Percentiles rank a stretch among this genome's conserved stretches.
These are phyloP conservation scores for Mycena metata DNA, from an alignment of 768 basidiomycete species.

Conservation along the genomic window DNA sequence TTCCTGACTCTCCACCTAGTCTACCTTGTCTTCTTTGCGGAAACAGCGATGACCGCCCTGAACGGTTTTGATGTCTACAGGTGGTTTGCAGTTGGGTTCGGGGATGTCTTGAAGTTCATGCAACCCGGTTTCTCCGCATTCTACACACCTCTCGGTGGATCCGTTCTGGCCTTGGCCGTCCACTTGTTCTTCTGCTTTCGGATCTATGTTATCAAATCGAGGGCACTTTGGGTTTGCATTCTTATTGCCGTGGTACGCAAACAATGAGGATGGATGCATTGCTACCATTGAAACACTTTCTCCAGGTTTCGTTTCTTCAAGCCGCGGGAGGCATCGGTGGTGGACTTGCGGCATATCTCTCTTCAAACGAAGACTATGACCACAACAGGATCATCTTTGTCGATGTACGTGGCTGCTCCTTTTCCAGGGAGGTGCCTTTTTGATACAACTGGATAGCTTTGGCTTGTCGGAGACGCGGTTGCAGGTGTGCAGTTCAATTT, in stretches of 20 bases:
- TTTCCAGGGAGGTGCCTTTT: too few species aligned
- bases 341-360: neutral
- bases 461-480: slow-evolving; percentile 19
- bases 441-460: too few species aligned
- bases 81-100: slow-evolving; percentile 21
- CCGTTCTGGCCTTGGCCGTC: slow-evolving; percentile 8
- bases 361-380: slow-evolving; percentile 7
- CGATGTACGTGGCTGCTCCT: too few species aligned
- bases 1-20: neutral
- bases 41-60: slow-evolving; percentile 20
- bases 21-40: slow-evolving; percentile 6
- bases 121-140: slow-evolving; percentile 13
- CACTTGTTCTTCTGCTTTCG: too few species aligned
- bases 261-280: too few species aligned
- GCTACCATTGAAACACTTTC: neutral
- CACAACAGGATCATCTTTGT: slow-evolving; percentile 10
- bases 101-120: slow-evolving; percentile 15
- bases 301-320: slow-evolving; percentile 5
- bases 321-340: slow-evolving; percentile 17
- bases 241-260: neutral
- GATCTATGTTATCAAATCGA: too few species aligned
- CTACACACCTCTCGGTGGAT: slow-evolving; percentile 10
- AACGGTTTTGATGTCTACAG: slow-evolving; percentile 20
- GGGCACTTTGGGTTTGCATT: too few species aligned
- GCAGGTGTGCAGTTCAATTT: neutral